Evolutionary conservation across 352 stramenopile species (phyloP).

Genomic region (Globisporangium ultimum): DNA sequence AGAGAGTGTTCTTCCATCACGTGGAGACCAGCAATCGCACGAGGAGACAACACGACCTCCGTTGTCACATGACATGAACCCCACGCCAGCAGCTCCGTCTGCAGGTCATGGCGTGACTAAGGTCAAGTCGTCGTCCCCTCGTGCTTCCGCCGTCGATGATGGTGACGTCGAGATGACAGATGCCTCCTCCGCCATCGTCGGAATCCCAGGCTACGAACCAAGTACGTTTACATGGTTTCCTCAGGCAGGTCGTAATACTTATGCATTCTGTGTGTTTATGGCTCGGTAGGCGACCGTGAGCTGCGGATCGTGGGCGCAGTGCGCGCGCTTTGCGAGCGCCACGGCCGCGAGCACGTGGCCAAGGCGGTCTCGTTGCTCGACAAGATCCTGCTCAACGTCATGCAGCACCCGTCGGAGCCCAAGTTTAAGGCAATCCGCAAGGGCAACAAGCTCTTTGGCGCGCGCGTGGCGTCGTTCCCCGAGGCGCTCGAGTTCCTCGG

Average conservation of each 20-base stretch:
- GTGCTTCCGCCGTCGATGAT: too few relatives aligned
- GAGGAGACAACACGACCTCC: too few relatives aligned
- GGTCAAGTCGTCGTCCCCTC: too few relatives aligned
- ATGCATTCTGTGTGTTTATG: constrained; percentile 1
- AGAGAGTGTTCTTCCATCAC: too few relatives aligned
- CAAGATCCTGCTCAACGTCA: constrained; percentile 75
- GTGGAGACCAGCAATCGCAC: too few relatives aligned
- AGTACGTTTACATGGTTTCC: constrained; percentile 7
- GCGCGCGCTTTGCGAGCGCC: constrained; percentile 28
- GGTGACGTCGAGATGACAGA: background rate
- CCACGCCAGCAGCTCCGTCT: too few relatives aligned
- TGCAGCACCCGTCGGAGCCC: constrained; percentile 41
- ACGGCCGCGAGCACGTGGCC: constrained; percentile 25
- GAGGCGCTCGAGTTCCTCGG: constrained; percentile 65
- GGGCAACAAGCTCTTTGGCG: constrained; percentile 53
- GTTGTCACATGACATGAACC: too few relatives aligned
- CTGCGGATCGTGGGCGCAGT: constrained; percentile 45
- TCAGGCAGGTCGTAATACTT: too few relatives aligned
- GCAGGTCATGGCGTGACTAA: too few relatives aligned
- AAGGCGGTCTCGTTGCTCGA: constrained; percentile 45
- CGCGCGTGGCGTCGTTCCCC: constrained; percentile 40
- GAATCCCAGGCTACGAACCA: constrained; percentile 7
- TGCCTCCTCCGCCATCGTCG: background rate
- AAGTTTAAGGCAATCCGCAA: constrained; percentile 75
- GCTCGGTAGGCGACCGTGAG: constrained; percentile 46